Percentiles rank a stretch among this genome's conserved stretches.
These are phyloP conservation scores for Paradendryphiella salina DNA, from an alignment of 2,329 filamentous ascomycete species.

Conservation along the genomic window DNA sequence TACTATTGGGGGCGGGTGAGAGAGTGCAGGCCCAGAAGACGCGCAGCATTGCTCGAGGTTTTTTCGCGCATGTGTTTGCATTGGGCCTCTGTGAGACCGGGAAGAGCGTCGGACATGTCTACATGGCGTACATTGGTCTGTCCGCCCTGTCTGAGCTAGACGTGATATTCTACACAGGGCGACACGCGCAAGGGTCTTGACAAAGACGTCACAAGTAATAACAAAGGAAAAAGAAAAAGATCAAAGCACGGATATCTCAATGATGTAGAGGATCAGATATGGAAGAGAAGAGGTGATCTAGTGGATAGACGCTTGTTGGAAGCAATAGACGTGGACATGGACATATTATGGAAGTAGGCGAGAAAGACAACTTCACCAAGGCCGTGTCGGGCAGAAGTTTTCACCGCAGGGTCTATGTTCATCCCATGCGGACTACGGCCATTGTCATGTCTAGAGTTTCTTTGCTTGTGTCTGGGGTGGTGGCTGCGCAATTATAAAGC, in stretches of 20 bases:
- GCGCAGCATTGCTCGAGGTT: constrained; percentile 35
- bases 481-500: constrained; percentile 1
- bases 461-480: constrained; percentile 14
- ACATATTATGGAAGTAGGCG: neutral
- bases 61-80: constrained; percentile 37
- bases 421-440: constrained; percentile 40
- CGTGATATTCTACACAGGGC: neutral
- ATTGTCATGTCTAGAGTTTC: constrained; percentile 37
- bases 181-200: neutral
- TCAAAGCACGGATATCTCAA: constrained; percentile 9
- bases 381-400: constrained; percentile 22
- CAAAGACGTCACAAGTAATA: constrained; percentile 1
- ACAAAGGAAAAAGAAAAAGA: constrained; percentile 3
- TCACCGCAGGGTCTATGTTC: constrained; percentile 19
- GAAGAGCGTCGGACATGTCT: constrained; percentile 33
- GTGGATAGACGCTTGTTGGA: neutral
- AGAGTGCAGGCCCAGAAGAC: constrained; percentile 28
- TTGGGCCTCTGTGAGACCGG: constrained; percentile 37
- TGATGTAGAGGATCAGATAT: neutral
- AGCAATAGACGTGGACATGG: neutral
- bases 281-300: constrained; percentile 1
- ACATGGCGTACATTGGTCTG: constrained; percentile 39
- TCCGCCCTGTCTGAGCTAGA: constrained; percentile 23
- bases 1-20: constrained; percentile 19
- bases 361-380: constrained; percentile 28